Percentiles rank a stretch among this genome's conserved stretches.
Evolutionary conservation across 75 land plant species (phyloP).

Genomic region (Pinus albicaulis): DNA sequence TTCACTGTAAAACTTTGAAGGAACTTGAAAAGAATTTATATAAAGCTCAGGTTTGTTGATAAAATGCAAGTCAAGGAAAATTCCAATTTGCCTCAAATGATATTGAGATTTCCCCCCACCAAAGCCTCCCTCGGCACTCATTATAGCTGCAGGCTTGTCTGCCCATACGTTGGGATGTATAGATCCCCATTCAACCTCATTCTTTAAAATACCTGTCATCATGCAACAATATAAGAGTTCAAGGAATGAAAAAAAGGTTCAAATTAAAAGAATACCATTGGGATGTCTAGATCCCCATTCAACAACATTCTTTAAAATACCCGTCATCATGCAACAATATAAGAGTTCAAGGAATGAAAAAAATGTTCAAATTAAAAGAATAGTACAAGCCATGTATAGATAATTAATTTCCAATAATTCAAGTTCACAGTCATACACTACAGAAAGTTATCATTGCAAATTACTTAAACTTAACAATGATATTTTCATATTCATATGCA

Average conservation of each 20-base stretch:
- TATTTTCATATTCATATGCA: too few relatives aligned
- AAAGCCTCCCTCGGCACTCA: constrained; percentile 61
- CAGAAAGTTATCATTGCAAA: not conserved
- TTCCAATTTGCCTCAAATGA: constrained; percentile 73
- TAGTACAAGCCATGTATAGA: not conserved
- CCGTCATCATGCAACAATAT: not conserved
- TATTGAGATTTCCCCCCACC: constrained; percentile 61
- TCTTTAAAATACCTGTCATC: not conserved
- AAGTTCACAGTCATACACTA: not conserved
- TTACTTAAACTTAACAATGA: too few relatives aligned
- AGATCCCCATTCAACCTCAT: not conserved
- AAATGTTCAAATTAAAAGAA: not conserved
- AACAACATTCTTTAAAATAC: not conserved
- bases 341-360: not conserved
- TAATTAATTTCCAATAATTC: not conserved
- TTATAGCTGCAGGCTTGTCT: constrained; percentile 66
- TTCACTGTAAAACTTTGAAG: constrained; percentile 56
- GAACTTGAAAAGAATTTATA: constrained; percentile 52
- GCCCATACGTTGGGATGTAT: constrained; percentile 49
- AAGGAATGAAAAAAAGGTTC: not conserved
- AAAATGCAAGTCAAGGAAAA: constrained; percentile 7
- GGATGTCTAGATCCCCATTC: not conserved
- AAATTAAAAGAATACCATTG: constrained; percentile 24
- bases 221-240: not conserved
- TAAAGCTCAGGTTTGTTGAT: constrained; percentile 32